Conservation (phyloP, 306 rosid species). For the Arachis stenosperma region DNA sequence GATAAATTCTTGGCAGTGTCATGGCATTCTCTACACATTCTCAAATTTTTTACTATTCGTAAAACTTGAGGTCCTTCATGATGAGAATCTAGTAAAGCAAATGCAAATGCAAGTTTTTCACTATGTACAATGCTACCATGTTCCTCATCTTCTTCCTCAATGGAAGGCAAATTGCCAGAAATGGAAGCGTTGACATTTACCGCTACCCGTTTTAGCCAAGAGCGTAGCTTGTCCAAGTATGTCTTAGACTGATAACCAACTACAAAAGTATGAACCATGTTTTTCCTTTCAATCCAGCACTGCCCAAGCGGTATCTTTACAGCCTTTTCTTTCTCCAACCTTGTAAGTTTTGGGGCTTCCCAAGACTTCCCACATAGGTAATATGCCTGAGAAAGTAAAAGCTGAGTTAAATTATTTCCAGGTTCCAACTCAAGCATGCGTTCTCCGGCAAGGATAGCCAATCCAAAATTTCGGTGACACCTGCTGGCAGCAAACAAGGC, state of each 20-base stretch:
- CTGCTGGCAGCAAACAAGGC: constrained; percentile 79
- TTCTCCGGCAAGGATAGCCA: constrained; percentile 69
- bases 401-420: constrained; percentile 52
- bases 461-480: constrained; percentile 61
- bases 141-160: constrained; percentile 85
- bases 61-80: constrained; percentile 46
- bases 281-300: constrained; percentile 78
- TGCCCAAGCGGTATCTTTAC: constrained; percentile 56
- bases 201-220: constrained; percentile 60
- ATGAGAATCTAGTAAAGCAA: constrained; percentile 64
- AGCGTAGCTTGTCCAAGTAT: constrained; percentile 47
- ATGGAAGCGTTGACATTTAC: constrained; percentile 51
- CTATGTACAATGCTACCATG: constrained; percentile 59
- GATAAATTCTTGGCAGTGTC: constrained; percentile 77
- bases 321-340: constrained; percentile 59
- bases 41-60: constrained; percentile 73
- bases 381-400: constrained; percentile 64
- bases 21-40: constrained; percentile 85
- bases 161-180: constrained; percentile 51
- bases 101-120: constrained; percentile 81
- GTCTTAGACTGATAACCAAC: constrained; percentile 58
- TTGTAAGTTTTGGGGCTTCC: constrained; percentile 52
- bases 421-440: constrained; percentile 70
- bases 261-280: constrained; percentile 62
- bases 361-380: constrained; percentile 61